Percentiles rank a stretch among this genome's conserved stretches.
Evolutionary conservation across 2,329 filamentous ascomycete species (phyloP).

Genomic region (Fusarium redolens): DNA sequence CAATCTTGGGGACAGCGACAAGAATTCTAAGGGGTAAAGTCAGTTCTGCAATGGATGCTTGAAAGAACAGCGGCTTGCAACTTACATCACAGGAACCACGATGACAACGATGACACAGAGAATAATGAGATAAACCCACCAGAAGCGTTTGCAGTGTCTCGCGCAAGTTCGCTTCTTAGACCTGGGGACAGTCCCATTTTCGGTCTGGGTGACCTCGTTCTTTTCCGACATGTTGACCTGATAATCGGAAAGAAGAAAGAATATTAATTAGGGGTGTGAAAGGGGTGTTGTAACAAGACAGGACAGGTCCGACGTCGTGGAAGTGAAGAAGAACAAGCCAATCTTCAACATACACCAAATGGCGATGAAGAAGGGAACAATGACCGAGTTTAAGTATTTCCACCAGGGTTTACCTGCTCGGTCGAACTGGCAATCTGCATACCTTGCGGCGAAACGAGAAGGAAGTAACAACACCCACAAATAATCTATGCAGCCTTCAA

Average conservation of each 20-base stretch:
- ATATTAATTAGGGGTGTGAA: not conserved
- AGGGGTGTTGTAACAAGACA: conserved; percentile 1
- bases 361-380: conserved; percentile 22
- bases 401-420: conserved; percentile 7
- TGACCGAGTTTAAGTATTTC: conserved; percentile 40
- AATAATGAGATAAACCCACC: conserved; percentile 70
- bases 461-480: conserved; percentile 15
- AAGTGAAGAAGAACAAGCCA: conserved; percentile 24
- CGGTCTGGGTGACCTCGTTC: conserved; percentile 50
- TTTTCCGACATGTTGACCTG: conserved; percentile 53
- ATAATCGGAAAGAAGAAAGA: not conserved
- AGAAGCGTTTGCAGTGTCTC: conserved; percentile 66
- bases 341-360: conserved; percentile 20
- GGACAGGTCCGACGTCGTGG: conserved; percentile 10
- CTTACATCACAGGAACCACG: conserved; percentile 70
- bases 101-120: conserved; percentile 63
- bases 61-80: conserved; percentile 30
- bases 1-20: conserved; percentile 66
- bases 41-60: not conserved
- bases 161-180: conserved; percentile 54
- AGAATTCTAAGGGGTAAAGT: conserved; percentile 58
- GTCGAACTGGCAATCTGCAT: conserved; percentile 22
- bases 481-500: conserved; percentile 24
- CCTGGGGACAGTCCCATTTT: conserved; percentile 46
- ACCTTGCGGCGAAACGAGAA: conserved; percentile 20